These are phyloP conservation scores for Hyphodiscus sp. DNA, from an alignment of 2,329 filamentous ascomycete species.

Conservation along the genomic window DNA sequence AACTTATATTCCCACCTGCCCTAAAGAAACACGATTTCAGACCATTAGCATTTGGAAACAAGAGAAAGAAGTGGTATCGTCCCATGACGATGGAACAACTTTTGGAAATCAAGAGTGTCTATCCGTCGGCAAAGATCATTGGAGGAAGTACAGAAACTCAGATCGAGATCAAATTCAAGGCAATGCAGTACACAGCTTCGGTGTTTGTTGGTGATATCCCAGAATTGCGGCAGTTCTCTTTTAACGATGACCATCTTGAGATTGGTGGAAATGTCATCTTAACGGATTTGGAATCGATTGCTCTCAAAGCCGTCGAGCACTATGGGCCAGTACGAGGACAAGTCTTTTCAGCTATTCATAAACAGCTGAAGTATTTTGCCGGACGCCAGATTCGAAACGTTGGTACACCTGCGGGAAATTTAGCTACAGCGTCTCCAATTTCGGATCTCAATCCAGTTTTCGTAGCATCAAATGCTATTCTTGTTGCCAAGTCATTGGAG, in stretches of 20 bases:
- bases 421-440: slow-evolving; percentile 91
- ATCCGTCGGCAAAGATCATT: slow-evolving; percentile 87
- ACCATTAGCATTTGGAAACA: slow-evolving; percentile 86
- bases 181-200: slow-evolving; percentile 79
- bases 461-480: slow-evolving; percentile 74
- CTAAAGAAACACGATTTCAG: slow-evolving; percentile 77
- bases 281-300: slow-evolving; percentile 84
- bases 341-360: slow-evolving; percentile 83
- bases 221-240: slow-evolving; percentile 74
- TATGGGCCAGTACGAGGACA: slow-evolving; percentile 63
- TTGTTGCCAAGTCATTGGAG: slow-evolving; percentile 71
- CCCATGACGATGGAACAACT: slow-evolving; percentile 82
- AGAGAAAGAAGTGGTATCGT: slow-evolving; percentile 88
- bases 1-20: slow-evolving; percentile 87
- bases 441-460: slow-evolving; percentile 94
- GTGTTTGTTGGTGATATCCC: slow-evolving; percentile 91
- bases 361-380: slow-evolving; percentile 91
- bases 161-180: slow-evolving; percentile 98
- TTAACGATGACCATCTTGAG: slow-evolving; percentile 77
- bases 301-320: slow-evolving; percentile 68
- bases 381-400: slow-evolving; percentile 95
- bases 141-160: slow-evolving; percentile 95
- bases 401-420: slow-evolving; percentile 90
- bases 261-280: slow-evolving; percentile 89
- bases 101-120: slow-evolving; percentile 80